Evolutionary conservation across 108 stramenopile species (phyloP).

Genomic region (Stephanodiscus minutulus): DNA sequence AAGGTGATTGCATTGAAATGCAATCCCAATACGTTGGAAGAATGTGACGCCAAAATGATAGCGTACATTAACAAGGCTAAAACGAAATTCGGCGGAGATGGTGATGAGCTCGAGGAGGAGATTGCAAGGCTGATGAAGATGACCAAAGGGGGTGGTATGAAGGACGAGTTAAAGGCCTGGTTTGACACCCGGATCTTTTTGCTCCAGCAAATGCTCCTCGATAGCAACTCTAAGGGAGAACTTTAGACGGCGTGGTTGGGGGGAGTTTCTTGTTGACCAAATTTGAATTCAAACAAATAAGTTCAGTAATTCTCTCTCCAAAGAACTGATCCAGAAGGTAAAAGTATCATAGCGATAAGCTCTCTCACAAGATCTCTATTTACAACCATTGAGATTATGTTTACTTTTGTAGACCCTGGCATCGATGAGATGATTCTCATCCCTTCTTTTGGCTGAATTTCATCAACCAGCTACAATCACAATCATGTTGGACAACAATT

Average conservation of each 20-base stretch:
- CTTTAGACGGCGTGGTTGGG: slow-evolving; percentile 8
- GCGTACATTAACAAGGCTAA: slow-evolving; percentile 66
- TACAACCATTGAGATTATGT: too few species aligned
- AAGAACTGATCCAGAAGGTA: neutral
- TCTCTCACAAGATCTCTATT: neutral
- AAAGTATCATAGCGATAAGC: neutral
- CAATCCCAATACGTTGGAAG: slow-evolving; percentile 40
- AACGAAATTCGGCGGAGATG: slow-evolving; percentile 39
- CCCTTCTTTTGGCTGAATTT: too few species aligned
- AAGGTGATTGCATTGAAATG: slow-evolving; percentile 63
- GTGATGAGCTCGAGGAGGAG: slow-evolving; percentile 49
- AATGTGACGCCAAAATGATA: slow-evolving; percentile 70
- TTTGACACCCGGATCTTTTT: slow-evolving; percentile 51
- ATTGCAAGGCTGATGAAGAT: slow-evolving; percentile 54
- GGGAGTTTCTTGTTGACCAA: neutral
- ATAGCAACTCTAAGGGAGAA: slow-evolving; percentile 40
- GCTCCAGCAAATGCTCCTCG: slow-evolving; percentile 47
- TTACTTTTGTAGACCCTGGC: too few species aligned
- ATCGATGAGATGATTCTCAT: too few species aligned
- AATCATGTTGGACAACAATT: too few species aligned
- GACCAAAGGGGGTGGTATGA: slow-evolving; percentile 41
- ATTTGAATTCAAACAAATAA: neutral
- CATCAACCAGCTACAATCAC: too few species aligned
- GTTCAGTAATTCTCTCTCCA: neutral
- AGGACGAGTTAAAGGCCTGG: slow-evolving; percentile 52